Evolutionary conservation across 306 rosid genomes (phyloP).

Genomic region (Fragaria nilgerrensis): DNA sequence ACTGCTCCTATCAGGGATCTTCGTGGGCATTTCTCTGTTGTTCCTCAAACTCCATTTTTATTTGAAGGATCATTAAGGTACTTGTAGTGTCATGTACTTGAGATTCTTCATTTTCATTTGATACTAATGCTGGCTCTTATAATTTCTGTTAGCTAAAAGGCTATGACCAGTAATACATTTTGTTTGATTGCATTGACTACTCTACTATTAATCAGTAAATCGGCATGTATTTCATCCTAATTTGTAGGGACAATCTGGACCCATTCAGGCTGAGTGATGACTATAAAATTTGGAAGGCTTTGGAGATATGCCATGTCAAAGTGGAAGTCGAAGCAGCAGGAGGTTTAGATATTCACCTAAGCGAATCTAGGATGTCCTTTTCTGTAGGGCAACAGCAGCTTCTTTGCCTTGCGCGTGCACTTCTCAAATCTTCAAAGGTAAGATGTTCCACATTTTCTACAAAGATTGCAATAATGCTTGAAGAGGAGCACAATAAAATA

Average conservation of each 20-base stretch:
- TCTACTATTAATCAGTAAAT: not conserved
- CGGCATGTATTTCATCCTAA: slow-evolving; percentile 12
- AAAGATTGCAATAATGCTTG: not conserved
- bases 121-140: not conserved
- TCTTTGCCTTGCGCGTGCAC: slow-evolving; percentile 95
- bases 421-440: slow-evolving; percentile 83
- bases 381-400: slow-evolving; percentile 95
- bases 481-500: not conserved
- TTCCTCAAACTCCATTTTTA: slow-evolving; percentile 92
- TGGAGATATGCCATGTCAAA: slow-evolving; percentile 81
- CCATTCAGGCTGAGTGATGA: slow-evolving; percentile 65
- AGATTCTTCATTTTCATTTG: slow-evolving; percentile 10
- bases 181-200: not conserved
- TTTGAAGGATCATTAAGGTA: slow-evolving; percentile 92
- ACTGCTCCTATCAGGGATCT: slow-evolving; percentile 72
- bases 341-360: slow-evolving; percentile 66
- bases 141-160: not conserved
- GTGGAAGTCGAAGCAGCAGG: slow-evolving; percentile 81
- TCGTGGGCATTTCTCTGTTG: slow-evolving; percentile 80
- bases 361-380: slow-evolving; percentile 73
- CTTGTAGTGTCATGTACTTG: slow-evolving; percentile 9
- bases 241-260: slow-evolving; percentile 79
- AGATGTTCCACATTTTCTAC: slow-evolving; percentile 5
- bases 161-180: not conserved
- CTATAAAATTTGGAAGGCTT: slow-evolving; percentile 65